Conservation (phyloP, 306 rosid genomes). For the Spatholobus suberectus region DNA sequence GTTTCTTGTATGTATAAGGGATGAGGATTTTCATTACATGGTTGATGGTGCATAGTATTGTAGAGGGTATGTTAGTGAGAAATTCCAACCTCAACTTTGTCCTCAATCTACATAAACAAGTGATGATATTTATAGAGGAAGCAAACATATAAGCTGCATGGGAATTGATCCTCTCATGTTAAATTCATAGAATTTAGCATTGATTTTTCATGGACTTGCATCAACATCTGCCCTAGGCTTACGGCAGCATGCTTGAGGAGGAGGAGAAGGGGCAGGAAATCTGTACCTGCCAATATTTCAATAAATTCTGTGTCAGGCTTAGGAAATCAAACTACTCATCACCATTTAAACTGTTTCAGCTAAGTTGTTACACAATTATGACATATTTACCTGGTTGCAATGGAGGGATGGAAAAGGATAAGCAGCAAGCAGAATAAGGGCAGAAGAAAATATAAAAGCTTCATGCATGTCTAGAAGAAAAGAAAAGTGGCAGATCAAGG, state of each 20-base stretch:
- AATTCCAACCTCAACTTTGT: not conserved
- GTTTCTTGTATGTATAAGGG: no score
- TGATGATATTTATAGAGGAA: not conserved
- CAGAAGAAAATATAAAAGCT: not conserved
- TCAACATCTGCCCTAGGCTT: not conserved
- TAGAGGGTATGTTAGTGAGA: not conserved
- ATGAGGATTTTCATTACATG: no score
- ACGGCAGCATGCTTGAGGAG: constrained; percentile 1
- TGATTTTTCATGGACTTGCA: not conserved
- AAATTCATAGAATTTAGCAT: not conserved
- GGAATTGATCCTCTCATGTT: not conserved
- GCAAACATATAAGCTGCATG: not conserved
- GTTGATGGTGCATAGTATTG: not conserved
- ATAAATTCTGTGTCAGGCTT: not conserved
- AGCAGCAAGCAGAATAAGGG: constrained; percentile 6
- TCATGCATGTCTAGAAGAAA: not conserved
- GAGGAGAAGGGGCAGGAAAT: not conserved
- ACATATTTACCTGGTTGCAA: not conserved
- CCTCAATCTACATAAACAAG: constrained; percentile 6
- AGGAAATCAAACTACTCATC: not conserved
- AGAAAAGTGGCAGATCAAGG: not conserved
- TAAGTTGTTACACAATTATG: not conserved
- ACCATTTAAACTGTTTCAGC: not conserved
- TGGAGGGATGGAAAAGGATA: constrained; percentile 12
- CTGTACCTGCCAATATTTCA: constrained; percentile 4